phyloP scores from a whole-genome alignment of 2,329 filamentous ascomycete genomes.

The Hypoxylon sp. region DNA sequence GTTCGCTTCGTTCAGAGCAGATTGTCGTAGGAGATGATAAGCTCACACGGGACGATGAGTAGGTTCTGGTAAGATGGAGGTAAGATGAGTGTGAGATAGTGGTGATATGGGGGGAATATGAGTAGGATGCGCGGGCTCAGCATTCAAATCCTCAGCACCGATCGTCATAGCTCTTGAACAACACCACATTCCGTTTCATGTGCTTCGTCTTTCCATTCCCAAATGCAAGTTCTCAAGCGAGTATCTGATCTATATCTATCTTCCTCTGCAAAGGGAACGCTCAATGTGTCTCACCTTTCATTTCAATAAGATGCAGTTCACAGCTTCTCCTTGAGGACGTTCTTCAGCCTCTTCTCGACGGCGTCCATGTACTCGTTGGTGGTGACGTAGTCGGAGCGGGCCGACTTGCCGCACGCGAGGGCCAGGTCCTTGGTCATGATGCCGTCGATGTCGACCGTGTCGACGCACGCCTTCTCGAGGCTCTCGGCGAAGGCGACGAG shows the following conservation, averaged over 20 bases:
- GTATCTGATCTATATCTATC: conserved; percentile 19
- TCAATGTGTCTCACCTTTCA: conserved; percentile 22
- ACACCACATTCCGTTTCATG: neutral
- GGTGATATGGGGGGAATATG: no score
- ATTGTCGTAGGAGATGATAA: neutral
- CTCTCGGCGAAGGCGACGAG: conserved; percentile 89
- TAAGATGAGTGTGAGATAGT: no score
- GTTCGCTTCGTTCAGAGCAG: neutral
- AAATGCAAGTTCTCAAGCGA: neutral
- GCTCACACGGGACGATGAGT: neutral
- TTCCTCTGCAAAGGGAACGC: neutral
- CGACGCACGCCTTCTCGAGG: conserved; percentile 91
- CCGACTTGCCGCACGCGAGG: conserved; percentile 90
- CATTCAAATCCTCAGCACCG: neutral
- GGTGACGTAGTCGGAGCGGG: conserved; percentile 85
- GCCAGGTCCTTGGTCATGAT: conserved; percentile 99
- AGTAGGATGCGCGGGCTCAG: neutral
- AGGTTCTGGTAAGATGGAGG: neutral
- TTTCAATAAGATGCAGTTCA: no score
- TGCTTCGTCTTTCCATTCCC: neutral
- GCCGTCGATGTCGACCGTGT: conserved; percentile 90
- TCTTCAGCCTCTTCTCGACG: conserved; percentile 89
- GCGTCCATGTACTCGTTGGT: conserved; percentile 91
- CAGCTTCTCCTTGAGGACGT: conserved; percentile 78
- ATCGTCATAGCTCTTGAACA: neutral